phyloP scores from a whole-genome alignment of 257 asterid genomes.

The Sherardia arvensis region DNA sequence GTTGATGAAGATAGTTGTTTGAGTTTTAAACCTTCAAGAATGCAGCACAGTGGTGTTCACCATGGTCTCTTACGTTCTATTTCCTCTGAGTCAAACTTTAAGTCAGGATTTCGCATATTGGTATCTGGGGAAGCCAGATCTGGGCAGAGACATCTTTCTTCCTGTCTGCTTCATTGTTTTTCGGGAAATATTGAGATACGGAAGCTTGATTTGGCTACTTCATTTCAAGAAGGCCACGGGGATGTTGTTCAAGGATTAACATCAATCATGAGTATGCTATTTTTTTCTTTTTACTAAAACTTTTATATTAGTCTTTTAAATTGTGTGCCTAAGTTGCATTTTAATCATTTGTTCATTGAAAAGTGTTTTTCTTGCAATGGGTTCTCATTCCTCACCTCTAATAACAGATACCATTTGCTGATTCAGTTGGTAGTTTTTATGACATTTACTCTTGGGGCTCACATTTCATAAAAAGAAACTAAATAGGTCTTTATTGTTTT shows the following conservation, averaged over 20 bases:
- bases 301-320: background rate
- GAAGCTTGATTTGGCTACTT: constrained; percentile 86
- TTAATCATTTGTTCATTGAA: background rate
- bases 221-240: constrained; percentile 90
- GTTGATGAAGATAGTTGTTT: constrained; percentile 27
- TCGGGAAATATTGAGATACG: constrained; percentile 69
- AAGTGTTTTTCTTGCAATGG: background rate
- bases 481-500: background rate
- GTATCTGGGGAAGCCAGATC: constrained; percentile 77
- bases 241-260: constrained; percentile 86
- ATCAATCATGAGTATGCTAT: constrained; percentile 61
- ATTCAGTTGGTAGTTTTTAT: constrained; percentile 1
- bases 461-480: background rate
- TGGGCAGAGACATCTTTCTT: constrained; percentile 92
- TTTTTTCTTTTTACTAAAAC: constrained; percentile 1
- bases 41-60: constrained; percentile 44
- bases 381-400: background rate
- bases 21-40: constrained; percentile 33
- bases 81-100: constrained; percentile 30
- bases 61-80: constrained; percentile 31
- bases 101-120: constrained; percentile 71
- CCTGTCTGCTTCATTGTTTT: constrained; percentile 88
- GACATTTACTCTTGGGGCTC: too few species aligned
- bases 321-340: background rate
- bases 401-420: background rate